A percentile compares a stretch with the other conserved stretches of the same genome.
Evolutionary conservation across 2,329 filamentous ascomycete species (phyloP).

Genomic region (Fusarium albidum): DNA sequence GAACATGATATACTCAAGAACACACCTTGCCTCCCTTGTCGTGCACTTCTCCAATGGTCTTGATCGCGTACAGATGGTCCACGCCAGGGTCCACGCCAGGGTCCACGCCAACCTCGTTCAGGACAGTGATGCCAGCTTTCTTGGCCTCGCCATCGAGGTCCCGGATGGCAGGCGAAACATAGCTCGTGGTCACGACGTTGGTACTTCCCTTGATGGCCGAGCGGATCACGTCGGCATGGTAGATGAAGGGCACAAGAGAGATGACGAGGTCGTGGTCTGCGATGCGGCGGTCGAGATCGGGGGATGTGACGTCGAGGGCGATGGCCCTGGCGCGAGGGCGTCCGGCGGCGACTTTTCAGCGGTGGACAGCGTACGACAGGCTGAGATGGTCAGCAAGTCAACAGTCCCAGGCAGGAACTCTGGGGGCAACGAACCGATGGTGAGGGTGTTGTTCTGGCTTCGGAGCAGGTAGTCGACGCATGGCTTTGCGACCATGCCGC

Average conservation of each 20-base stretch:
- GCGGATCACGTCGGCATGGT: slow-evolving; percentile 63
- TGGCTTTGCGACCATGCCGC: slow-evolving; percentile 29
- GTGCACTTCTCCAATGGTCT: slow-evolving; percentile 73
- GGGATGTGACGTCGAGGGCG: slow-evolving; percentile 27
- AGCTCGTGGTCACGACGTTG: slow-evolving; percentile 79
- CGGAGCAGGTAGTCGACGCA: slow-evolving; percentile 31
- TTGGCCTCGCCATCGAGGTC: slow-evolving; percentile 68
- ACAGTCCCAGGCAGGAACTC: no score
- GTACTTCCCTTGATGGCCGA: slow-evolving; percentile 74
- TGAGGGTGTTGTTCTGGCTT: slow-evolving; percentile 15
- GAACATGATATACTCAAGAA: not conserved
- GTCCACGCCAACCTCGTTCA: slow-evolving; percentile 84
- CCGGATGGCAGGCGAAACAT: slow-evolving; percentile 74
- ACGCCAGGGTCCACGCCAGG: slow-evolving; percentile 67
- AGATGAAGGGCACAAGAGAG: slow-evolving; percentile 36
- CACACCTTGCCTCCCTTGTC: slow-evolving; percentile 66
- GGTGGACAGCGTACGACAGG: slow-evolving; percentile 16
- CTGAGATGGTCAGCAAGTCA: not conserved
- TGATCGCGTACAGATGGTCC: slow-evolving; percentile 68
- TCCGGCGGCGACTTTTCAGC: not conserved
- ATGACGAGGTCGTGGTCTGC: slow-evolving; percentile 33
- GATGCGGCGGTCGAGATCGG: slow-evolving; percentile 23
- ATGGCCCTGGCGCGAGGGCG: slow-evolving; percentile 9
- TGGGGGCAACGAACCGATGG: no score
- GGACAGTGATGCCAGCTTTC: slow-evolving; percentile 74